These are phyloP conservation scores for Bipolaris gigantea DNA, from an alignment of 2,329 filamentous ascomycete species.

Conservation along the genomic window DNA sequence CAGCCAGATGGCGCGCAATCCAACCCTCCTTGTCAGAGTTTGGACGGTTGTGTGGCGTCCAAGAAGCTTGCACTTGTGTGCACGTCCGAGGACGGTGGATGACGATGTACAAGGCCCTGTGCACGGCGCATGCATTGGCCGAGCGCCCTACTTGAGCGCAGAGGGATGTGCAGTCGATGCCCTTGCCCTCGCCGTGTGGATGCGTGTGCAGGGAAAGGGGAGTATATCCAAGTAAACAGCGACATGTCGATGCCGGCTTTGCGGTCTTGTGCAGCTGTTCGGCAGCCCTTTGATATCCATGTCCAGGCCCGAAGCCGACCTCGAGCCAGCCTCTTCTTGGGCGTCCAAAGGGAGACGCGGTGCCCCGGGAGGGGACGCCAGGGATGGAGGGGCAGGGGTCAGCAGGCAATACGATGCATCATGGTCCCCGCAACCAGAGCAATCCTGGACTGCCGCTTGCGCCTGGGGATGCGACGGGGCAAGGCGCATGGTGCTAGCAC, in stretches of 20 bases:
- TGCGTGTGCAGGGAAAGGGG: neutral
- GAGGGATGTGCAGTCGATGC: neutral
- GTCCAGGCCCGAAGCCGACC: too few species aligned
- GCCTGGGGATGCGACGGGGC: slow-evolving; percentile 12
- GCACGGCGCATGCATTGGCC: neutral
- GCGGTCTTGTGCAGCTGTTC: too few species aligned
- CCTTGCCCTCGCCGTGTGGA: too few species aligned
- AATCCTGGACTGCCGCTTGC: slow-evolving; percentile 14
- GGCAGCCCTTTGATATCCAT: too few species aligned
- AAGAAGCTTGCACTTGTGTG: slow-evolving; percentile 38
- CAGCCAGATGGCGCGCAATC: slow-evolving; percentile 23
- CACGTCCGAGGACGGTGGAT: slow-evolving; percentile 28
- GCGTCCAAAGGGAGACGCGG: neutral
- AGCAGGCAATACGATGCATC: slow-evolving; percentile 19
- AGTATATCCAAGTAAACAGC: neutral
- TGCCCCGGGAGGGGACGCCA: slow-evolving; percentile 9
- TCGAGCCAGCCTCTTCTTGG: neutral
- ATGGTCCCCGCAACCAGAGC: slow-evolving; percentile 18
- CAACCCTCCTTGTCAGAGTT: neutral
- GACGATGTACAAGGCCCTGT: slow-evolving; percentile 28
- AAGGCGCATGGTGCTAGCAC: slow-evolving; percentile 11
- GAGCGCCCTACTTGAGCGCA: slow-evolving; percentile 2
- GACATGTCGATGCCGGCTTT: too few species aligned
- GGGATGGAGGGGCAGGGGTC: slow-evolving; percentile 21
- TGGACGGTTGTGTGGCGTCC: slow-evolving; percentile 24